These are phyloP conservation scores for Gaertneriomyces semiglobifer DNA, from an alignment of 192 early-diverging fungal genomes.

Conservation along the genomic window DNA sequence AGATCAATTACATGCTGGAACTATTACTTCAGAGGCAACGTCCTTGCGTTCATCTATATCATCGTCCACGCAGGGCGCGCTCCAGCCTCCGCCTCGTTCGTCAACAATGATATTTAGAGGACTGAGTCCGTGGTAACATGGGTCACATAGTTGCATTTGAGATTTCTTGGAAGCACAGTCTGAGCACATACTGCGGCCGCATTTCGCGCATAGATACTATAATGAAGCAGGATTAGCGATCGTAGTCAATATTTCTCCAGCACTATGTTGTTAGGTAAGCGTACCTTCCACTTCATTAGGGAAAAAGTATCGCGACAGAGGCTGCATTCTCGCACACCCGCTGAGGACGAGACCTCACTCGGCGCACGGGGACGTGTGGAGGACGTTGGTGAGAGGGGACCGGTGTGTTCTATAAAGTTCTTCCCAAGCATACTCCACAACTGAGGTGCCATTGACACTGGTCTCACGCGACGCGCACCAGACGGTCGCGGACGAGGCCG, in stretches of 20 bases:
- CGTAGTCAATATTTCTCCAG: neutral
- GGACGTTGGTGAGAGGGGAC: neutral
- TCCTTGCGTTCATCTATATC: no score
- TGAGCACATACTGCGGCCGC: slow-evolving; percentile 25
- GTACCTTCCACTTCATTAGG: slow-evolving; percentile 25
- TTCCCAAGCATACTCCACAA: slow-evolving; percentile 23
- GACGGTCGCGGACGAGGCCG: neutral
- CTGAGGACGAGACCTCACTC: neutral
- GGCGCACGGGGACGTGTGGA: neutral
- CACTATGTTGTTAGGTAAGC: neutral
- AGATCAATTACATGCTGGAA: no score
- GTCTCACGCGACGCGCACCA: neutral
- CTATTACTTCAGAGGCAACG: no score
- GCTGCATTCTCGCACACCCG: slow-evolving; percentile 10
- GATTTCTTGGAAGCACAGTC: slow-evolving; percentile 26
- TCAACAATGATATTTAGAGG: slow-evolving; percentile 29
- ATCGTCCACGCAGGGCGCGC: slow-evolving; percentile 14
- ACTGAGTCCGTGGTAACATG: slow-evolving; percentile 24
- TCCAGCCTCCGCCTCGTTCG: slow-evolving; percentile 36
- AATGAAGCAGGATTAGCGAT: neutral
- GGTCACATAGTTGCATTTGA: slow-evolving; percentile 28
- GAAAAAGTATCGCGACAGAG: slow-evolving; percentile 19
- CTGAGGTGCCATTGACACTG: slow-evolving; percentile 24
- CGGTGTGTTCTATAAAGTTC: slow-evolving; percentile 8
- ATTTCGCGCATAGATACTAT: slow-evolving; percentile 30